These are phyloP conservation scores for Candida pseudofarinosa DNA, from an alignment of 805 yeast genomes.

Conservation along the genomic window DNA sequence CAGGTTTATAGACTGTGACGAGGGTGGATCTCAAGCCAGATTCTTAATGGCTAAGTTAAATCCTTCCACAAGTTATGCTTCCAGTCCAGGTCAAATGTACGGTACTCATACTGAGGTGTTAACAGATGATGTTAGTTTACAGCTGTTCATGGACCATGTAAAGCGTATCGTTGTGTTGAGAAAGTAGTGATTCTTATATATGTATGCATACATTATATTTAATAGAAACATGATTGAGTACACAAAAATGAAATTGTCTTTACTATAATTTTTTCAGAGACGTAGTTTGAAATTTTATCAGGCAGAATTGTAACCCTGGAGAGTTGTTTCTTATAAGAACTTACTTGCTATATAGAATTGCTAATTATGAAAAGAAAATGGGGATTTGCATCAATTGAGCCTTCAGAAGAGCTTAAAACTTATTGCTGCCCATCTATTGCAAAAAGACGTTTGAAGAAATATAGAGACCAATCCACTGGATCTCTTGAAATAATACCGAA, in stretches of 20 bases:
- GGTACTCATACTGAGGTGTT: slow-evolving; percentile 33
- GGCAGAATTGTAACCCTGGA: not conserved
- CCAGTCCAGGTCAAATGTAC: slow-evolving; percentile 31
- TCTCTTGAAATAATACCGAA: too few relatives aligned
- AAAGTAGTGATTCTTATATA: slow-evolving; percentile 4
- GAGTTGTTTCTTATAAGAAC: not conserved
- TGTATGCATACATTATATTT: not conserved
- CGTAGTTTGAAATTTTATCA: not conserved
- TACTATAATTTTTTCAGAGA: not conserved
- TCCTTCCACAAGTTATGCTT: slow-evolving; percentile 56
- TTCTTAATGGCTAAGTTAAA: slow-evolving; percentile 66
- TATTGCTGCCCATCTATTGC: not conserved
- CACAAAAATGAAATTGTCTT: not conserved
- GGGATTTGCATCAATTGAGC: not conserved
- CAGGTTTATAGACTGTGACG: slow-evolving; percentile 68
- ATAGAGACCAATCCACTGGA: not conserved
- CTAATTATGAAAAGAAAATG: not conserved
- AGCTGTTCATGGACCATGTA: slow-evolving; percentile 53
- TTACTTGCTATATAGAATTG: not conserved
- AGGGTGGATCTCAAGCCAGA: slow-evolving; percentile 74
- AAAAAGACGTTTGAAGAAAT: too few relatives aligned
- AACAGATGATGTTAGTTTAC: slow-evolving; percentile 60
- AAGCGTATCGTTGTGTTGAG: slow-evolving; percentile 30
- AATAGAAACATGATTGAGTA: not conserved
- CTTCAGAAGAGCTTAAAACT: not conserved